A percentile compares a stretch with the other conserved stretches of the same genome.
phyloP scores from a whole-genome alignment of 768 basidiomycete genomes.

The Lentinula raphanica region DNA sequence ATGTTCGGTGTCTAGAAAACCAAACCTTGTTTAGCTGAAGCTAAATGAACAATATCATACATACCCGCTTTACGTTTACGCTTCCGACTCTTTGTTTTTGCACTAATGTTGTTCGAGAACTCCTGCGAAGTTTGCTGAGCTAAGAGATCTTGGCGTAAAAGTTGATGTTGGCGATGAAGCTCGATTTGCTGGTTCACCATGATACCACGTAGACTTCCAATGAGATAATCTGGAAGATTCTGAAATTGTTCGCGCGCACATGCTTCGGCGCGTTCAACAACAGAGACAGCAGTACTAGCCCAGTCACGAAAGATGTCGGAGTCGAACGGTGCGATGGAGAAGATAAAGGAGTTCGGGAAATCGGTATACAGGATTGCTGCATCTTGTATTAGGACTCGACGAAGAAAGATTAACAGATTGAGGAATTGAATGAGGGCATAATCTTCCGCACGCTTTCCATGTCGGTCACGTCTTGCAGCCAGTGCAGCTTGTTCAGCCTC shows the following conservation, averaged over 20 bases:
- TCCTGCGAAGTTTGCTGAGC: neutral
- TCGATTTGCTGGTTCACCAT: neutral
- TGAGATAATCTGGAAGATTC: neutral
- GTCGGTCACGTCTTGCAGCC: no score
- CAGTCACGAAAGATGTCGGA: neutral
- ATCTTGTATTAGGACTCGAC: constrained; percentile 19
- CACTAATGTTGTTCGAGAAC: neutral
- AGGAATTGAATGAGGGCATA: constrained; percentile 21
- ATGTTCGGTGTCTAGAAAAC: no score
- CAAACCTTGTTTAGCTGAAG: no score
- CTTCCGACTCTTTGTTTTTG: neutral
- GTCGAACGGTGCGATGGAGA: constrained; percentile 13
- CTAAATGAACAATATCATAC: no score
- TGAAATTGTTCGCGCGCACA: neutral
- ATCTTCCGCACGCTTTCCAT: neutral
- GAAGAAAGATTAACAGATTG: constrained; percentile 12
- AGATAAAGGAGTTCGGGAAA: constrained; percentile 12
- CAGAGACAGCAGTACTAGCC: neutral
- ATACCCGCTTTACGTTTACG: neutral
- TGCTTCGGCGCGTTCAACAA: neutral
- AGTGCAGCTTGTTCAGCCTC: neutral
- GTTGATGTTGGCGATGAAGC: neutral
- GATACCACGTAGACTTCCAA: neutral
- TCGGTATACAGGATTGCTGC: constrained; percentile 13
- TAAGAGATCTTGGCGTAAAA: neutral